phyloP scores from a whole-genome alignment of 192 early-diverging fungal species.

The Neocallimastix lanati region DNA sequence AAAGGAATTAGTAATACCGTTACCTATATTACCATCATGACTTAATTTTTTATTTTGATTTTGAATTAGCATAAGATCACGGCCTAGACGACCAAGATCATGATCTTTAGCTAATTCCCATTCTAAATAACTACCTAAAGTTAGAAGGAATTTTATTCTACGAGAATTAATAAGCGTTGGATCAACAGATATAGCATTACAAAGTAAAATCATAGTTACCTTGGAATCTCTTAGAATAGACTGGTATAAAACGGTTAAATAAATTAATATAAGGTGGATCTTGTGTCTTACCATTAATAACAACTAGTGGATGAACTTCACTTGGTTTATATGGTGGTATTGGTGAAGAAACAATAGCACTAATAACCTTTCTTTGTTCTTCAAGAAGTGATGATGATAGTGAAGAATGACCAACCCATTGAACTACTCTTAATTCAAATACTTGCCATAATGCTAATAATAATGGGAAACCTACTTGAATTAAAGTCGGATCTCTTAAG shows the following conservation, averaged over 20 bases:
- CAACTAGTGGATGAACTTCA: background rate
- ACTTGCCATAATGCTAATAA: slow-evolving; percentile 33
- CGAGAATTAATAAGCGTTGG: background rate
- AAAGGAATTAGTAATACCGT: background rate
- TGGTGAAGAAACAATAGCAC: slow-evolving; percentile 7
- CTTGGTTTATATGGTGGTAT: background rate
- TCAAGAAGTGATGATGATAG: slow-evolving; percentile 16
- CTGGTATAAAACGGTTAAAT: slow-evolving; percentile 3
- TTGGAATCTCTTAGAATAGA: slow-evolving; percentile 20
- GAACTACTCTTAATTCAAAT: slow-evolving; percentile 25
- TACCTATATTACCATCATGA: background rate
- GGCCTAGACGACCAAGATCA: background rate
- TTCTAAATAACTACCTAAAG: background rate
- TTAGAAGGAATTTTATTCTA: background rate
- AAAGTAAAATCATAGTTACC: slow-evolving; percentile 24
- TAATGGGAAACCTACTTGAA: slow-evolving; percentile 20
- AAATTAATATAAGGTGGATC: background rate
- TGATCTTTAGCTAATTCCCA: background rate
- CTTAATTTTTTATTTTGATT: background rate
- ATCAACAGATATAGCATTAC: slow-evolving; percentile 22
- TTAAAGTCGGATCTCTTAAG: background rate
- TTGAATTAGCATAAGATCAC: background rate
- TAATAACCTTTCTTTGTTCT: slow-evolving; percentile 21
- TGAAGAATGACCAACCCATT: slow-evolving; percentile 22
- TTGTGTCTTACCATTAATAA: slow-evolving; percentile 3